Evolutionary conservation across 1,284 basidiomycete species (phyloP).

Genomic region (Rhodotorula sp.): DNA sequence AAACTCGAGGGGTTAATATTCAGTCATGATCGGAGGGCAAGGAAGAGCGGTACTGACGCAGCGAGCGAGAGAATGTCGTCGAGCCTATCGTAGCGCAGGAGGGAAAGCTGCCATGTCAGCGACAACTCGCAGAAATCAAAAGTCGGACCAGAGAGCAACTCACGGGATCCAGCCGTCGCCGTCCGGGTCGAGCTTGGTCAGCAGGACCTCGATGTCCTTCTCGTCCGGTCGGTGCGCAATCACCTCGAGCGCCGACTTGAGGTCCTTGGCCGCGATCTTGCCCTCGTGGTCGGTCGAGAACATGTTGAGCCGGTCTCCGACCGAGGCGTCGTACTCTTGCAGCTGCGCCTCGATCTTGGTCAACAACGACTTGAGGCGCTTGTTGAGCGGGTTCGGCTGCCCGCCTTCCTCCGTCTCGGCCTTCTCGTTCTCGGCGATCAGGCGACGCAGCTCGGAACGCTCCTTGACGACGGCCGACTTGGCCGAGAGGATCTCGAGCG

Average conservation of each 20-base stretch:
- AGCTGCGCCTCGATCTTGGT: conserved; percentile 93
- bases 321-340: conserved; percentile 77
- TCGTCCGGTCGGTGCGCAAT: conserved; percentile 92
- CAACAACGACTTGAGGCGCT: conserved; percentile 92
- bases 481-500: conserved; percentile 84
- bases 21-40: neutral
- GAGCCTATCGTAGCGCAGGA: conserved; percentile 56
- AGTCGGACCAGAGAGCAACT: neutral
- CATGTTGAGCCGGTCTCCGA: conserved; percentile 89
- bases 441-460: conserved; percentile 78
- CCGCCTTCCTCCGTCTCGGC: conserved; percentile 60
- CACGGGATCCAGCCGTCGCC: conserved; percentile 87
- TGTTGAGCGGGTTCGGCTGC: conserved; percentile 70
- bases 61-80: conserved; percentile 52
- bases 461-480: conserved; percentile 98
- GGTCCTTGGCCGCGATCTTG: conserved; percentile 83
- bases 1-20: neutral
- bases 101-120: conserved; percentile 90
- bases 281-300: conserved; percentile 91
- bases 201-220: conserved; percentile 81
- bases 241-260: conserved; percentile 84
- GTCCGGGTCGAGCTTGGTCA: conserved; percentile 93
- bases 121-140: conserved; percentile 59
- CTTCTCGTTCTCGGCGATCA: conserved; percentile 89
- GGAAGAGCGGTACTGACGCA: conserved; percentile 10